Base-by-base conservation (phyloP, 1,284 basidiomycete species). In the Ustilago xerochloae region DNA sequence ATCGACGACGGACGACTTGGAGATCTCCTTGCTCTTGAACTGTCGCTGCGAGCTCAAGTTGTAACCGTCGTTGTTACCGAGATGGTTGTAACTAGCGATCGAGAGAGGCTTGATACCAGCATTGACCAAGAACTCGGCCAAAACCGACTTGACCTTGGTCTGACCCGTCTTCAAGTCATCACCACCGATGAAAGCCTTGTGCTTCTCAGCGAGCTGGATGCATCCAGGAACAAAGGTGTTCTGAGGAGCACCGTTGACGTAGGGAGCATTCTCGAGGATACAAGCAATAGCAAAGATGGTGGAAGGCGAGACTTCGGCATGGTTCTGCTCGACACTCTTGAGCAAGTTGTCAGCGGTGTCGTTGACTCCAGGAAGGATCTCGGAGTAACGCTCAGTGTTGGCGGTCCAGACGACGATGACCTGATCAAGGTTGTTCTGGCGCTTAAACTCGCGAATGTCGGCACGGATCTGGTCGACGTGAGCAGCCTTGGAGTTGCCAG, bases 221-320 rank as follows among this genome's bases (percentile, higher is more conserved):
- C 91, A 91, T 80, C 97, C 96, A 1, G 97, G 96, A 30, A 99
- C 94, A 84, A 98, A 98, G 7, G 96, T 98, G 90, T 99, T 99
- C 89, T 99, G 96, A 20, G 96, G 96, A 24, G 95, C 94, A 57
- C 96, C 96, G 83, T 98, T 99, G 85, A 99, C 90, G 88, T 96
- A 98, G 29, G 96, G 94, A 78, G 91, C 91, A 67, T 92, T 92
- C 86, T 98, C 96, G 76, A 97, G 91, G 85, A 99, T 97, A 32
- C 94, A 89, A 6, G 95, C 96, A 68, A 98, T 91, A 32, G 95
- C 96, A 82, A 98, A 99, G 80, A 98, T 85, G 62, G 94, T 96
- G 60, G 93, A 97, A 6, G 97, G 96, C 13, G 95, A 94, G 18
- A 98, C 91, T 86, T 99, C 96, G 16, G 89, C 87, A 87, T 98